phyloP scores from a whole-genome alignment of 495 filamentous ascomycete genomes.

The Apodospora peruviana region DNA sequence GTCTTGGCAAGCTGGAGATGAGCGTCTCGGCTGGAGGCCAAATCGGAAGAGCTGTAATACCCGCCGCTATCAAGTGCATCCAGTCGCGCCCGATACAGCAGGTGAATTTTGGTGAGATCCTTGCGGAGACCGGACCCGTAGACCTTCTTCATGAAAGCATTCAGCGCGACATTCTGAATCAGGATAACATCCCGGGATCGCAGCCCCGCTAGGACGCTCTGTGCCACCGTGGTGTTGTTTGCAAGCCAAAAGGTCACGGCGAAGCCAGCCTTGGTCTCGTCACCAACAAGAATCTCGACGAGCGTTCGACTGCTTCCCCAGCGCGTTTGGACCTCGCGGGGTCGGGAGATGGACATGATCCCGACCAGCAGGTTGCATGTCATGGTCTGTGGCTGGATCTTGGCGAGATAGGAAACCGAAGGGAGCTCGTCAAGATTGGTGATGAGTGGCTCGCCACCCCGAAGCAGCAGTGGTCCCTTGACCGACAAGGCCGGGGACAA shows the following conservation, averaged over 20 bases:
- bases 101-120: constrained; percentile 63
- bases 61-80: constrained; percentile 37
- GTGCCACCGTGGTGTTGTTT: constrained; percentile 19
- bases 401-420: constrained; percentile 56
- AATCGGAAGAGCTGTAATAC: constrained; percentile 35
- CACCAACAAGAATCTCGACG: constrained; percentile 75
- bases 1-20: constrained; percentile 58
- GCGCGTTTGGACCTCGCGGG: constrained; percentile 50
- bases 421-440: constrained; percentile 67
- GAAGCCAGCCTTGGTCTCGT: constrained; percentile 81
- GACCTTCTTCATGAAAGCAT: constrained; percentile 64
- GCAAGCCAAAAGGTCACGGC: constrained; percentile 77
- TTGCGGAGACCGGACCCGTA: constrained; percentile 70
- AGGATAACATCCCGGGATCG: constrained; percentile 70
- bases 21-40: constrained; percentile 18
- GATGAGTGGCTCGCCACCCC: constrained; percentile 30
- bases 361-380: constrained; percentile 71
- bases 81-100: constrained; percentile 52
- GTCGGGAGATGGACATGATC: constrained; percentile 63
- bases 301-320: constrained; percentile 55
- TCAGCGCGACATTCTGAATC: constrained; percentile 69
- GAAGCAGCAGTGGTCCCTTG: constrained; percentile 16
- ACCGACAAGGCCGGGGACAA: background rate
- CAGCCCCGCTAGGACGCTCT: constrained; percentile 47
- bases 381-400: constrained; percentile 74